A percentile compares a stretch with the other conserved stretches of the same genome.
These are phyloP conservation scores for Clavariopsis aquatica DNA, from an alignment of 495 filamentous ascomycete species.

Conservation along the genomic window DNA sequence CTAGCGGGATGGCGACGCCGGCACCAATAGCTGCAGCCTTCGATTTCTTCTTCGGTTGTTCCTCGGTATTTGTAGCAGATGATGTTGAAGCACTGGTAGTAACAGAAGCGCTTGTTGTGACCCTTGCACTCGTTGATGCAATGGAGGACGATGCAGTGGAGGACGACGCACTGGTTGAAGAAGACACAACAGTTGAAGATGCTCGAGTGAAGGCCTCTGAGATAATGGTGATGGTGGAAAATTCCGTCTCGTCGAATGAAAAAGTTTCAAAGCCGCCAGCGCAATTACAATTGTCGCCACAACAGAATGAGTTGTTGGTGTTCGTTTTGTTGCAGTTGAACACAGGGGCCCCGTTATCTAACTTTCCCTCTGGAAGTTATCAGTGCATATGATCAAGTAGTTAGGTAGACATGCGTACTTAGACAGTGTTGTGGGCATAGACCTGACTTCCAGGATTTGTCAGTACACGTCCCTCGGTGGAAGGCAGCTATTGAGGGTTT, in stretches of 20 bases:
- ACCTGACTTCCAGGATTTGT: constrained; percentile 17
- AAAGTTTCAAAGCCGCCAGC: constrained; percentile 13
- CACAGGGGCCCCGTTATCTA: constrained; percentile 16
- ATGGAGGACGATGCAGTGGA: neutral
- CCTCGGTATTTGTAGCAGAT: neutral
- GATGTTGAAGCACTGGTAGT: neutral
- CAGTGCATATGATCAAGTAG: neutral
- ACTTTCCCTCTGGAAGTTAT: neutral
- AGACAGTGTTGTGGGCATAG: constrained; percentile 22
- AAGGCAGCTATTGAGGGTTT: constrained; percentile 11
- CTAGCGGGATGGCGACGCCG: constrained; percentile 22
- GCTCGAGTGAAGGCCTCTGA: constrained; percentile 23
- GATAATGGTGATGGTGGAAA: constrained; percentile 29
- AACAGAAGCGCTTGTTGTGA: neutral
- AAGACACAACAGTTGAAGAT: too few species aligned
- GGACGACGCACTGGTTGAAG: neutral
- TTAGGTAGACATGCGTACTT: neutral
- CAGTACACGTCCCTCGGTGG: constrained; percentile 29
- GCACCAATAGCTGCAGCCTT: constrained; percentile 23
- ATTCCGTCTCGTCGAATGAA: neutral
- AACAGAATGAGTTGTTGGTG: constrained; percentile 22
- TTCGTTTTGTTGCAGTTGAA: constrained; percentile 23
- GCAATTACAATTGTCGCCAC: constrained; percentile 27
- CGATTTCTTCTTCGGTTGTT: neutral
- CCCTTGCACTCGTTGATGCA: neutral